A percentile compares a stretch with the other conserved stretches of the same genome.
These are phyloP conservation scores for Rhodotorula kratochvilovae DNA, from an alignment of 768 basidiomycete species.

Conservation along the genomic window DNA sequence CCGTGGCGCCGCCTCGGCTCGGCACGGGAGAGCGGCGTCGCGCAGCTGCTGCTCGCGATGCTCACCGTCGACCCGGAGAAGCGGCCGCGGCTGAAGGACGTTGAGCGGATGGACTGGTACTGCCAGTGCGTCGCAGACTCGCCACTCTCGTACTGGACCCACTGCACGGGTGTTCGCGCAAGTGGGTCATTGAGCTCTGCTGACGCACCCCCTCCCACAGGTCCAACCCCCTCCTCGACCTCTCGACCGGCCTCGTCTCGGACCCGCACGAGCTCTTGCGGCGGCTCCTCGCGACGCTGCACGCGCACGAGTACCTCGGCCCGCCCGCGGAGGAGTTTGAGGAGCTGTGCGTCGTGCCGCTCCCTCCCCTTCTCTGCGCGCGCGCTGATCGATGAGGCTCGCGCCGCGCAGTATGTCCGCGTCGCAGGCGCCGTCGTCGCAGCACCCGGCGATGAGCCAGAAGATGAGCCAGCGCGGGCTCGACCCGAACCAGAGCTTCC, in stretches of 20 bases:
- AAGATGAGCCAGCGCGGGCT: slow-evolving; percentile 57
- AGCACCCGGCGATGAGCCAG: slow-evolving; percentile 60
- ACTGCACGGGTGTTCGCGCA: no score
- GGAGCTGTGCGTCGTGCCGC: slow-evolving; percentile 19
- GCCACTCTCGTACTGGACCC: no score
- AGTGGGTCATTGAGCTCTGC: no score
- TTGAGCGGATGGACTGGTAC: slow-evolving; percentile 67
- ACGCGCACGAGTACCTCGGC: slow-evolving; percentile 67
- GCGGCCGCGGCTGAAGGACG: slow-evolving; percentile 62
- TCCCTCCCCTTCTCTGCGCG: not conserved
- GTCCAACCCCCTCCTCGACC: slow-evolving; percentile 51
- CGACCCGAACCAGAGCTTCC: slow-evolving; percentile 65
- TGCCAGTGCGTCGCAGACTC: slow-evolving; percentile 59
- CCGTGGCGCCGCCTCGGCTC: not conserved
- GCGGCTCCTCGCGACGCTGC: slow-evolving; percentile 64
- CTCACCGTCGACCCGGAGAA: slow-evolving; percentile 65
- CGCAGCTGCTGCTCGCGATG: slow-evolving; percentile 72
- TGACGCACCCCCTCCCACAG: not conserved
- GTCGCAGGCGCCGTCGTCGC: slow-evolving; percentile 2
- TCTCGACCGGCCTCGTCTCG: slow-evolving; percentile 60
- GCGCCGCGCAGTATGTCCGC: not conserved
- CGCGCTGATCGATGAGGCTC: not conserved
- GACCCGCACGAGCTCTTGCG: slow-evolving; percentile 60
- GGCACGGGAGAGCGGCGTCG: not conserved
- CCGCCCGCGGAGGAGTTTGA: slow-evolving; percentile 56